Base-by-base conservation (phyloP, 2,329 filamentous ascomycete species). In the Cladophialophora immunda region DNA sequence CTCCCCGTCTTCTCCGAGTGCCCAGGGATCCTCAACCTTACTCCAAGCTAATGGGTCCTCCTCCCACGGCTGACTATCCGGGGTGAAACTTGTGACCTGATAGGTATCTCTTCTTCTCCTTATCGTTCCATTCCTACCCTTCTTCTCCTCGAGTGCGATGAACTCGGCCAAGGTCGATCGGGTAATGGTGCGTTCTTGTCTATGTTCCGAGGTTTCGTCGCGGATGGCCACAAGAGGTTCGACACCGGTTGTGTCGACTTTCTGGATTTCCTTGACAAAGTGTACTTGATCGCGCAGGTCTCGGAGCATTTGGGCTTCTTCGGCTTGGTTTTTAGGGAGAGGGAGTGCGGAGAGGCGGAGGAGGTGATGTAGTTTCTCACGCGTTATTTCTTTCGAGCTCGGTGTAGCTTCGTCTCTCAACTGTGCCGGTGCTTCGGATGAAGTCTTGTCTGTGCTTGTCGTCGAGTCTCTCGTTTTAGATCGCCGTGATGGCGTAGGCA, bases 311-410 rank as follows among this genome's bases (percentile, higher is more conserved):
- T 83, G 80, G 0, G 81, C 74, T 76, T 97, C 90, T 73, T 93
- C 89, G 59, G 83, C 83, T 1, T 81, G 71, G 17, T 53, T 58
- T 29, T 60, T 64, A 0, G 94, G 93, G 1, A 85, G 85, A 0
- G 94, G 93, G 0, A 99, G 89, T 15, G 94, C 94, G 3, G 94
- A 97, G 45, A 98, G 89, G 19, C 92, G 91, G 38, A 97, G 89
- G 9, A 98, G 88, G 78, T 97, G 94, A 73, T 87, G 88, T 0
- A 98, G 86, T 77, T 93, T 89, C 53, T 87, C 76, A 0, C 88
- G 81, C 0, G 90, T 89, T 68, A 96, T 85, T 64, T 78, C 78
- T 58, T 82, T 25, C n/a, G 36, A 15, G 22, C 27, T 38, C 3
- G 29, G 6, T 53, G 58, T 4, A 52, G 7, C 9, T 22, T 53